Evolutionary conservation across 2,329 filamentous ascomycete species (phyloP).

Genomic region (Alternaria atra): DNA sequence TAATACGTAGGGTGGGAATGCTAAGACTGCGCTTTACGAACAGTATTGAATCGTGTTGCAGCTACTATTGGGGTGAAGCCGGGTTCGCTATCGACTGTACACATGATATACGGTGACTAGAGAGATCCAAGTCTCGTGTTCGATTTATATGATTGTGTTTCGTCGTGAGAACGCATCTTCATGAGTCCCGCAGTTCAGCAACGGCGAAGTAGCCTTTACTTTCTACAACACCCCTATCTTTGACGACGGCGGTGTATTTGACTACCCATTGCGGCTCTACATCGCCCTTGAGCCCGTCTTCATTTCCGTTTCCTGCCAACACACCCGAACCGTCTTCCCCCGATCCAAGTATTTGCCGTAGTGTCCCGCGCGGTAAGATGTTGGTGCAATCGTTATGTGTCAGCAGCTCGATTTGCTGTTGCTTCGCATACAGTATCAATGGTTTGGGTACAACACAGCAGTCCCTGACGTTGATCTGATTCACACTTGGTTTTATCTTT

Average conservation of each 20-base stretch:
- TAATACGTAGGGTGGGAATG: too few relatives aligned
- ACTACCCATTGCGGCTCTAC: slow-evolving; percentile 92
- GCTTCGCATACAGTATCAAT: slow-evolving; percentile 83
- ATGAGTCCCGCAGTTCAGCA: slow-evolving; percentile 67
- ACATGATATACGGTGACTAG: not conserved
- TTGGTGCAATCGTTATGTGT: slow-evolving; percentile 96
- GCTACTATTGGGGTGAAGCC: too few relatives aligned
- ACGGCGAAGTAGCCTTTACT: slow-evolving; percentile 97
- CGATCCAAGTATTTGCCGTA: slow-evolving; percentile 82
- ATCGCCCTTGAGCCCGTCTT: slow-evolving; percentile 74
- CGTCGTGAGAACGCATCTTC: not conserved
- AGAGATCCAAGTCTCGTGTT: not conserved
- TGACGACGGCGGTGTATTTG: slow-evolving; percentile 95
- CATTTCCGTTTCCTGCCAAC: slow-evolving; percentile 67
- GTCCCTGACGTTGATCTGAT: slow-evolving; percentile 96
- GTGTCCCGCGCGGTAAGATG: slow-evolving; percentile 84
- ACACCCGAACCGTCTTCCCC: slow-evolving; percentile 77
- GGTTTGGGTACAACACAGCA: slow-evolving; percentile 95
- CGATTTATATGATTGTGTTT: not conserved
- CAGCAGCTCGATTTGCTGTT: slow-evolving; percentile 82
- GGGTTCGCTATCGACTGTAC: not conserved
- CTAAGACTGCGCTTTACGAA: too few relatives aligned
- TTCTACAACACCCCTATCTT: slow-evolving; percentile 93
- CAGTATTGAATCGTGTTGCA: too few relatives aligned
- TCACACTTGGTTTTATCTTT: slow-evolving; percentile 77